These are phyloP conservation scores for Lodderomyces elongisporus DNA, from an alignment of 1,139 yeast species.

Conservation along the genomic window DNA sequence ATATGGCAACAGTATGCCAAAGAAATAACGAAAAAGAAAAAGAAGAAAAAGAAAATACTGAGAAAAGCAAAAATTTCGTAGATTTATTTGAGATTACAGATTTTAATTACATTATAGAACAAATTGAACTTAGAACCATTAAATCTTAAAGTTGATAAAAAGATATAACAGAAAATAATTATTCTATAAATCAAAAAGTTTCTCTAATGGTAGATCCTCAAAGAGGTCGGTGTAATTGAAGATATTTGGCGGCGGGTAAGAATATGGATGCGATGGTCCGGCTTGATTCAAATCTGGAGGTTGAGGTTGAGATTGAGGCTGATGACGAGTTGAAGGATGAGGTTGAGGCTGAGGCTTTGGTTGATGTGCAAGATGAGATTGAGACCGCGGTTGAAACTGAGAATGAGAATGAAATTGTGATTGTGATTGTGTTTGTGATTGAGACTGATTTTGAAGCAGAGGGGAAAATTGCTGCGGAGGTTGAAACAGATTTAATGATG, in stretches of 20 bases:
- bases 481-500: background rate
- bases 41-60: too few species aligned
- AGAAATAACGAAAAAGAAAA: too few species aligned
- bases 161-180: too few species aligned
- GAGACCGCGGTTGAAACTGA: background rate
- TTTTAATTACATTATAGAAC: too few species aligned
- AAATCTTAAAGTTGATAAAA: too few species aligned
- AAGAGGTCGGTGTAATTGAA: slow-evolving; percentile 19
- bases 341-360: background rate
- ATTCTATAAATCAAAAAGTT: slow-evolving; percentile 7
- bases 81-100: too few species aligned
- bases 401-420: background rate
- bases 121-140: too few species aligned
- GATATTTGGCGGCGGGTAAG: slow-evolving; percentile 2
- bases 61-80: too few species aligned
- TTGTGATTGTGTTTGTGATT: background rate
- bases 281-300: background rate
- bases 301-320: background rate
- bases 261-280: background rate
- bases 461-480: background rate
- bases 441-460: background rate
- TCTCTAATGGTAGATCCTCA: slow-evolving; percentile 22
- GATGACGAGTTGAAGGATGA: too few species aligned
- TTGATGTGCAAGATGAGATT: background rate
- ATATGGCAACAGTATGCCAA: too few species aligned